Base-by-base conservation (phyloP, 2,329 filamentous ascomycete species). In the Monosporascus sp. region DNA sequence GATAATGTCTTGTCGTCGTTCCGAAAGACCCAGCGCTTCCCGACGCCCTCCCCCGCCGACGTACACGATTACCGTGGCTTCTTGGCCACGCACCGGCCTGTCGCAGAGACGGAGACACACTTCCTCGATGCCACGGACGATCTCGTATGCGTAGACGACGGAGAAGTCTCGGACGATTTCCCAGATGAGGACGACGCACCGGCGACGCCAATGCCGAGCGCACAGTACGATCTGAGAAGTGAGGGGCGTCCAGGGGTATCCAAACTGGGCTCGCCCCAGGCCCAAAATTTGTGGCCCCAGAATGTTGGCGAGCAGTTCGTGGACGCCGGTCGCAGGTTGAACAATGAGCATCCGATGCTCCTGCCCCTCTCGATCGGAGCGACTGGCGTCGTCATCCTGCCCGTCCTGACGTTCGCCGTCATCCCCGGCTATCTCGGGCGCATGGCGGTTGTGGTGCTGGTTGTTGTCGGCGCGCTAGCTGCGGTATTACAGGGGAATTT, bases 1-100 rank as follows among this genome's bases (percentile, higher is more conserved):
- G 81, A 84, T 56, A 78, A 82, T 59, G 78, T 83, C 1, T 69
- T 89, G 48, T 68, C 78, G 1, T 82, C 84, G 0, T 88, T 82
- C 62, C 74, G 74, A 56, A 70, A 75, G 50, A 74, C 77, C 0
- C 80, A 79, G 57, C 70, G 71, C 18, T 71, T 84, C 14, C 70
- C 74, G 0, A 62, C 72, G 5, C 82, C 84, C 1, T 68, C 71
- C 1, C 57, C 70, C 5, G 67, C 73, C 9, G 83, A 89, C 49
- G 70, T 84, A 18, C 65, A 69, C 15, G 66, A 72, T 54, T 72
- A 79, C 69, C 78, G 77, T 42, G 60, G 68, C 6, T 89, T 83
- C 68, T 78, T 88, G 44, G 68, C 72, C 7, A 73, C 68, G 11
- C 75, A 79, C 53, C 72, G 72, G 34, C 78, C 81, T 6, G 78